Conservation (phyloP, 2,329 filamentous ascomycete species). For the Ilyonectria mors-panacis region DNA sequence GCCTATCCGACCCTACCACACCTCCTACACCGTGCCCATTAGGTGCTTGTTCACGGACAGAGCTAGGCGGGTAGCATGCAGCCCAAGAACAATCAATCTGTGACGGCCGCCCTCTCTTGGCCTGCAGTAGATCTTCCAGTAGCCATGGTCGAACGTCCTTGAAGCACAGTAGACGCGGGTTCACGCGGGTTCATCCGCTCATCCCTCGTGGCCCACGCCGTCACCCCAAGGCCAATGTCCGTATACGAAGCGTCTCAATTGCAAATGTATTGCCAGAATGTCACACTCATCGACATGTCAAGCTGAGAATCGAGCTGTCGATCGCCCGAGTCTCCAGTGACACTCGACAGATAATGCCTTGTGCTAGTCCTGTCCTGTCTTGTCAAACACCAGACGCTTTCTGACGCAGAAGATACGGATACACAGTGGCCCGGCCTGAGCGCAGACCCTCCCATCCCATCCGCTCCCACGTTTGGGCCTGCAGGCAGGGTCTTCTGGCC, state of each 20-base stretch:
- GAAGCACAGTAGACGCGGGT: conserved; percentile 10
- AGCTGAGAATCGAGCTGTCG: conserved; percentile 13
- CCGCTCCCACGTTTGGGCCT: conserved; percentile 38
- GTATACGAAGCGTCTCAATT: conserved; percentile 7
- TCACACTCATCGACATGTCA: conserved; percentile 3
- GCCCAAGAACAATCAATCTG: not conserved
- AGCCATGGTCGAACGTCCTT: conserved; percentile 2
- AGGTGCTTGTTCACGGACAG: conserved; percentile 4
- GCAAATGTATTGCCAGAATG: conserved; percentile 8
- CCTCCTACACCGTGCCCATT: conserved; percentile 5
- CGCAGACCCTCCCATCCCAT: conserved; percentile 13
- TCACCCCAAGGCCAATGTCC: not conserved
- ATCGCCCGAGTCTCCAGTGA: not conserved
- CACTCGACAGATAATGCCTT: conserved; percentile 10
- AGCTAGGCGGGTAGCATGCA: conserved; percentile 2
- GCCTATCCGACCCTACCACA: not conserved
- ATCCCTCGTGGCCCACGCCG: conserved; percentile 19
- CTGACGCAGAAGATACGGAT: conserved; percentile 2
- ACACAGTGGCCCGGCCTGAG: not conserved
- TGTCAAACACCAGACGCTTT: not conserved
- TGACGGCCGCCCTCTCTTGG: not conserved
- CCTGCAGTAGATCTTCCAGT: conserved; percentile 12
- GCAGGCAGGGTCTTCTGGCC: conserved; percentile 34
- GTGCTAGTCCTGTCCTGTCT: not conserved
- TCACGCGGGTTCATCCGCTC: conserved; percentile 27